Base-by-base conservation (phyloP, 345 rosid species). In the Camelina neglecta region DNA sequence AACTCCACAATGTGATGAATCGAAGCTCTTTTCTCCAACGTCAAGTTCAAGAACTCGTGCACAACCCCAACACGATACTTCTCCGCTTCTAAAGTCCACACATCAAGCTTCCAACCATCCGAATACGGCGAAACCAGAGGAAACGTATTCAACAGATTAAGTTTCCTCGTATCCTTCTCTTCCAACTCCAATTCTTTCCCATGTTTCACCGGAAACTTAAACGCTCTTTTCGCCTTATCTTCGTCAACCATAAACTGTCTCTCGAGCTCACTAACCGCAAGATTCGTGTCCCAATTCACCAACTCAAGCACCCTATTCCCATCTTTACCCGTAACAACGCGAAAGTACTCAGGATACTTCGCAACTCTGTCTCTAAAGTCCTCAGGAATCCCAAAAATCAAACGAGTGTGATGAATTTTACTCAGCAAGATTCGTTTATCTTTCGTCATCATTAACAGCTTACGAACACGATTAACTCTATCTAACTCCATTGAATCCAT, bases 1-100 rank as follows among this genome's bases (percentile, higher is more conserved):
- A 92, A 94, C 81, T 92, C 98, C 53, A 92, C 95, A 69, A 94
- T 84, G 35, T 92, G 95, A 80, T 92, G 98, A 69, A 94, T 92
- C 12, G 88, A 85, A 3, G 97, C 97, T 59, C 91, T 78, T 77
- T 90, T 92, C 89, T 94, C 97, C 81, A 92, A 77, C 1, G 97
- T 89, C 89, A 95, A 84, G 85, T 85, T 90, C 83, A 92, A 78
- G 71, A 94, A 90, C 87, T 93, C 98, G 11, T 93, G 97, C 59
- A 90, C 50, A 65, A 93, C 45, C 20, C 98, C 97, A 2, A 92
- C 87, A 59, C 97, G 83, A 16, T 93, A 88, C 77, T 93, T 93
- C 88, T 93, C 94, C 1, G 98, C 98, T 44, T 91, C 97, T 79
- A 91, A 76, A 1, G 86, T 86, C 98, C 97, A 92, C 4, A 79